Percentiles rank a stretch among this genome's conserved stretches.
Conservation (phyloP, 31 red algal species). For the Asparagopsis taxiformis region DNA sequence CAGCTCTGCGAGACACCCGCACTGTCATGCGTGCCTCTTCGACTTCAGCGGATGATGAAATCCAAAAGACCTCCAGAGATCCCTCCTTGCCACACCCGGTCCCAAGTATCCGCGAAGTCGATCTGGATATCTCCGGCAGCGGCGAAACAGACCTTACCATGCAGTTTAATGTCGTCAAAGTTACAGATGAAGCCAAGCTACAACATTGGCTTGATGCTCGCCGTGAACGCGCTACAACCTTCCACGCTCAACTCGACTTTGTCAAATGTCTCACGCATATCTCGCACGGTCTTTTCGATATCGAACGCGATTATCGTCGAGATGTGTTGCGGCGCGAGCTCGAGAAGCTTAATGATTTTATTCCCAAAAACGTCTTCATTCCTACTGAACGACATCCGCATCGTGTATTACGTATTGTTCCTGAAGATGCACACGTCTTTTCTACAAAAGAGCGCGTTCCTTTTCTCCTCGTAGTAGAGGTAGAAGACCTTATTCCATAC, state of each 20-base stretch:
- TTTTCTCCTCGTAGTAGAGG: slow-evolving; percentile 90
- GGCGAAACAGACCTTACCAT: slow-evolving; percentile 62
- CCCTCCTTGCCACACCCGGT: not conserved
- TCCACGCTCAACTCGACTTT: slow-evolving; percentile 99
- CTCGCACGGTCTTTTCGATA: slow-evolving; percentile 75
- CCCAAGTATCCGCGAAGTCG: slow-evolving; percentile 53
- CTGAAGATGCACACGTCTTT: slow-evolving; percentile 90
- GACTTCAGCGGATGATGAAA: not conserved
- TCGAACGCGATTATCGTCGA: slow-evolving; percentile 67
- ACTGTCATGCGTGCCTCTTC: not conserved
- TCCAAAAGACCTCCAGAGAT: not conserved
- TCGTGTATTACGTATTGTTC: slow-evolving; percentile 86
- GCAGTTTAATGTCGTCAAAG: slow-evolving; percentile 54
- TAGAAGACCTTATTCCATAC: slow-evolving; percentile 72
- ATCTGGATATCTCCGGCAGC: slow-evolving; percentile 71
- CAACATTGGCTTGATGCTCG: slow-evolving; percentile 76
- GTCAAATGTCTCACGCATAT: slow-evolving; percentile 95
- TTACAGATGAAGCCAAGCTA: slow-evolving; percentile 59
- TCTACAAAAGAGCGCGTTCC: slow-evolving; percentile 96
- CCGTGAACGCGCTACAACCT: slow-evolving; percentile 74
- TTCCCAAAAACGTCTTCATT: slow-evolving; percentile 86
- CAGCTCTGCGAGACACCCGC: slow-evolving; percentile 33
- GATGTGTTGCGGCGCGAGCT: slow-evolving; percentile 85
- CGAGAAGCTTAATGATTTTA: slow-evolving; percentile 86
- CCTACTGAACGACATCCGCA: slow-evolving; percentile 82